Base-by-base conservation (phyloP, 495 filamentous ascomycete genomes). In the Penicillium arizonense region DNA sequence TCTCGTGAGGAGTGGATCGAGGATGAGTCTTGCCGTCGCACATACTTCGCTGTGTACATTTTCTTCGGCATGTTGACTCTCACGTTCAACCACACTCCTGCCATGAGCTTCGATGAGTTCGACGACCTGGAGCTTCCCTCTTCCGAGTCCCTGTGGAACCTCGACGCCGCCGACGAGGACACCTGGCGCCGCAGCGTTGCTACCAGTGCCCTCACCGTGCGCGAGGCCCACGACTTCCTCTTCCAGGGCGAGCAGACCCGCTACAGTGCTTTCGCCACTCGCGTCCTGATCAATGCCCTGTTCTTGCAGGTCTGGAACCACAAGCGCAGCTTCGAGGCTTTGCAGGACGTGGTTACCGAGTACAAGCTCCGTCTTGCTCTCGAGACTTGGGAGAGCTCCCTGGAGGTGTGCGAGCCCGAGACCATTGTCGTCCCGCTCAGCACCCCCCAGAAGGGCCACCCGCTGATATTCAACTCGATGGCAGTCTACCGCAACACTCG, bases 231-330 rank as follows among this genome's bases (percentile, higher is more conserved):
- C 64, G 90, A 95, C 67, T 89, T 89, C 52, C 83, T 98, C 5
- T 97, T 96, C 80, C 90, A 94, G 64, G 94, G 91, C 48, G 91
- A 96, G 56, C 81, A 87, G 36, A 83, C 91, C 16, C 88, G 88
- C 55, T 98, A 97, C 78, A 97, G 93, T 68, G 95, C 94, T 9
- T 97, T 97, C 69, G 93, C 92, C 3, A 96, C 95, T 4, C 91
- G 94, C 46, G 90, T 97, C 61, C 91, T 98, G 86, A 98, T 98
- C 81, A 98, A 97, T 68, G 92, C 95, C 4, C 83, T 98, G 51
- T 98, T 97, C 82, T 80, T 98, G 50, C 94, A 97, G 64, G 94
- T 98, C 4, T 98, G 93, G 94, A 94, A 92, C 65, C 90, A 97
- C 75, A 96, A 97, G 82, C 89, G 94, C 56, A 96, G 89, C 71